These are phyloP conservation scores for Babesia divergens DNA, from an alignment of 169 alveolate species.

Conservation along the genomic window DNA sequence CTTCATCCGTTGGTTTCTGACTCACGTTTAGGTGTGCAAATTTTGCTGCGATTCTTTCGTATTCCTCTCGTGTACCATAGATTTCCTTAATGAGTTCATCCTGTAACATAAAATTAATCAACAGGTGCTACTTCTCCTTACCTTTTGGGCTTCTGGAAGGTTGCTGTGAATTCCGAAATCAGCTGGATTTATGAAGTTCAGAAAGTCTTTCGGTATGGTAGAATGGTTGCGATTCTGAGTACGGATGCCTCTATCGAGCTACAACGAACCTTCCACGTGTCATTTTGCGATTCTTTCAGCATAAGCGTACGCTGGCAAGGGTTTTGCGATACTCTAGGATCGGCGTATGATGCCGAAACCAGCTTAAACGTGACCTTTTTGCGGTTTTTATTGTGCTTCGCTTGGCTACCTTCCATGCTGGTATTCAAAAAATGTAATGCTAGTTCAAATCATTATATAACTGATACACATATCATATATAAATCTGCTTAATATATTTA, in stretches of 20 bases:
- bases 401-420: background rate
- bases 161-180: conserved; percentile 60
- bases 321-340: conserved; percentile 14
- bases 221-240: conserved; percentile 27
- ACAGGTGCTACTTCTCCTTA: too few relatives aligned
- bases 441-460: too few relatives aligned
- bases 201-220: conserved; percentile 42
- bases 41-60: conserved; percentile 13
- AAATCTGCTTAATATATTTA: too few relatives aligned
- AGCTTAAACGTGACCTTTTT: conserved; percentile 51
- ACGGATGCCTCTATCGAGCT: background rate
- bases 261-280: conserved; percentile 30
- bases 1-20: conserved; percentile 32
- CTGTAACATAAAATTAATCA: background rate
- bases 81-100: conserved; percentile 37
- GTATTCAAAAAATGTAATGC: too few relatives aligned
- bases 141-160: conserved; percentile 41
- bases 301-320: conserved; percentile 57
- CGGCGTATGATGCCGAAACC: conserved; percentile 61
- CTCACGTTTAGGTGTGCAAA: background rate
- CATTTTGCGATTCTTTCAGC: conserved; percentile 24
- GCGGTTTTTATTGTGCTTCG: background rate
- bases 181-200: conserved; percentile 27
- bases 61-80: conserved; percentile 43
- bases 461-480: too few relatives aligned